Evolutionary conservation across 192 early-diverging fungal genomes (phyloP).

Genomic region (Geranomyces variabilis): DNA sequence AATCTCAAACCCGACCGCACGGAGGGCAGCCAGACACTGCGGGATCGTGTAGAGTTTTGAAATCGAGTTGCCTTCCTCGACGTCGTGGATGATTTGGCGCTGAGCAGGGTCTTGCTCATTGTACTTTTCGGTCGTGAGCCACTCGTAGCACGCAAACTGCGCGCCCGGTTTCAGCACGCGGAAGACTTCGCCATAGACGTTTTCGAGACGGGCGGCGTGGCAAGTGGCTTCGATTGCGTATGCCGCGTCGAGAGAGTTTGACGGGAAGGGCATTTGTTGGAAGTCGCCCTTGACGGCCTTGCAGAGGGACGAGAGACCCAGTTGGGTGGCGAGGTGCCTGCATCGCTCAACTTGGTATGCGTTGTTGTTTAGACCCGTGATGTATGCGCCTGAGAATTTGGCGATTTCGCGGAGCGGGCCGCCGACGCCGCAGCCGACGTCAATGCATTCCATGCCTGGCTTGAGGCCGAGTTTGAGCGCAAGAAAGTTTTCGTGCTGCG

Average conservation of each 20-base stretch:
- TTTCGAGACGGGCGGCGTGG: conserved; percentile 83
- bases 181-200: conserved; percentile 87
- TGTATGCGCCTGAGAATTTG: conserved; percentile 83
- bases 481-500: conserved; percentile 90
- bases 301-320: conserved; percentile 60
- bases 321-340: conserved; percentile 68
- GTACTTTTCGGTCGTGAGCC: conserved; percentile 89
- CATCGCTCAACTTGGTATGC: conserved; percentile 88
- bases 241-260: conserved; percentile 79
- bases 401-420: conserved; percentile 94
- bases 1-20: conserved; percentile 86
- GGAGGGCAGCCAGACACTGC: conserved; percentile 77
- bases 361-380: conserved; percentile 97
- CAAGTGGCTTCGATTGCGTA: conserved; percentile 96
- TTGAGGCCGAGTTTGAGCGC: conserved; percentile 74
- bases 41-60: conserved; percentile 78
- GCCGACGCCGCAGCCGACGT: conserved; percentile 97
- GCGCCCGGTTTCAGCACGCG: conserved; percentile 92
- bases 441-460: conserved; percentile 74
- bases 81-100: conserved; percentile 73
- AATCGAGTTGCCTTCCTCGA: conserved; percentile 92
- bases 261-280: conserved; percentile 82
- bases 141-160: conserved; percentile 92
- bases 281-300: conserved; percentile 76
- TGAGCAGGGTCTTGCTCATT: conserved; percentile 77